Percentiles rank a stretch among this genome's conserved stretches.
phyloP scores from a whole-genome alignment of 257 asterid species.

The Thymus quinquecostatus region DNA sequence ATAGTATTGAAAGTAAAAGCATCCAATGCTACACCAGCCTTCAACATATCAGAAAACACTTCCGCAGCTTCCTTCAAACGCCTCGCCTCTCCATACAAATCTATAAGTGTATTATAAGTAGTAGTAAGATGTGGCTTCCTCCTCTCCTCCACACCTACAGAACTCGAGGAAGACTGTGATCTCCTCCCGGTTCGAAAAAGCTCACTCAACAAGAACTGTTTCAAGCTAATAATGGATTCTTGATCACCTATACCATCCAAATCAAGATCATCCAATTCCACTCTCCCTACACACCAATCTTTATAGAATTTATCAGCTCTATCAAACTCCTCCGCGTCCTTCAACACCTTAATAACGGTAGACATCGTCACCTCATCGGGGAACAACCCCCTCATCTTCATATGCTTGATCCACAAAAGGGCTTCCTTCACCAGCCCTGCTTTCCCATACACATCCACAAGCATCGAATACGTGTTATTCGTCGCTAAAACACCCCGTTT shows the following conservation, averaged over 20 bases:
- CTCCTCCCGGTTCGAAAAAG: conserved; percentile 83
- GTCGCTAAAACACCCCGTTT: conserved; percentile 66
- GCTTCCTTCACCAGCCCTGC: conserved; percentile 90
- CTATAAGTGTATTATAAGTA: conserved; percentile 86
- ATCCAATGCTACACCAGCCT: conserved; percentile 73
- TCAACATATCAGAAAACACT: conserved; percentile 80
- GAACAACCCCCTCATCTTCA: conserved; percentile 78
- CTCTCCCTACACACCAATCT: conserved; percentile 77
- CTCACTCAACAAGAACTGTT: conserved; percentile 75
- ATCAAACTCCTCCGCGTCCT: conserved; percentile 77
- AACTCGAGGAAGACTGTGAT: conserved; percentile 35
- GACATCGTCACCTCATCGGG: conserved; percentile 96
- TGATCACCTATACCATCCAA: conserved; percentile 59
- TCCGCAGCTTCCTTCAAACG: conserved; percentile 78
- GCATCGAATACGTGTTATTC: conserved; percentile 88
- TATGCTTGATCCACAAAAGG: conserved; percentile 87
- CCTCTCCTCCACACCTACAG: conserved; percentile 44
- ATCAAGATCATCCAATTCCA: conserved; percentile 72
- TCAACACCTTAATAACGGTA: conserved; percentile 79
- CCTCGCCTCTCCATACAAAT: conserved; percentile 92
- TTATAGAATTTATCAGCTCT: conserved; percentile 71
- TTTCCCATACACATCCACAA: conserved; percentile 93
- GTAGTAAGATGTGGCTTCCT: conserved; percentile 68
- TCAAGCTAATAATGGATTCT: conserved; percentile 60
- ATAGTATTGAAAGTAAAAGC: conserved; percentile 84